Percentiles rank a stretch among this genome's conserved stretches.
These are phyloP conservation scores for Fusarium sp. DNA, from an alignment of 2,329 filamentous ascomycete genomes.

Conservation along the genomic window DNA sequence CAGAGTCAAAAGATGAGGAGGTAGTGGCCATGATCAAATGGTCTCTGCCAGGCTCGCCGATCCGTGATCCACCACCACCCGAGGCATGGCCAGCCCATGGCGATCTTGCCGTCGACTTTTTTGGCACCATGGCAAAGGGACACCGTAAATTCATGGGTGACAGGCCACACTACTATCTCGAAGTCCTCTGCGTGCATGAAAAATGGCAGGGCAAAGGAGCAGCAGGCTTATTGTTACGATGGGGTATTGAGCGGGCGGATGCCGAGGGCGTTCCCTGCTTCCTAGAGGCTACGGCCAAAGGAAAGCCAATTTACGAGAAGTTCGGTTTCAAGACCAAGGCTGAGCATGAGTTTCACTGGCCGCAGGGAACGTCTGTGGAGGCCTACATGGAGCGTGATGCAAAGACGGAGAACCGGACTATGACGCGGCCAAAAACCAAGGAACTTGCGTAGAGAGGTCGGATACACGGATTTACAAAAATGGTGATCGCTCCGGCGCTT, in stretches of 20 bases:
- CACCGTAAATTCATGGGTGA: constrained; percentile 58
- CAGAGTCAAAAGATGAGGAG: constrained; percentile 33
- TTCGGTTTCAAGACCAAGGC: constrained; percentile 62
- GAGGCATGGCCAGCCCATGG: constrained; percentile 59
- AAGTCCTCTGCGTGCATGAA: constrained; percentile 61
- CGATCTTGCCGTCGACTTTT: constrained; percentile 59
- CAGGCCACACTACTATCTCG: constrained; percentile 65
- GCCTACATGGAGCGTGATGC: constrained; percentile 56
- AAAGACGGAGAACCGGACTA: constrained; percentile 22
- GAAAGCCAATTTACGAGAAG: constrained; percentile 63
- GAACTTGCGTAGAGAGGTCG: constrained; percentile 12
- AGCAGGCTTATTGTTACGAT: constrained; percentile 60
- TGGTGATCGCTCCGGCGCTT: constrained; percentile 10
- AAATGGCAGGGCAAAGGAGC: constrained; percentile 63
- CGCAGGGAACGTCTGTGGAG: constrained; percentile 53
- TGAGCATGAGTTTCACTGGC: constrained; percentile 52
- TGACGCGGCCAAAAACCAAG: constrained; percentile 25
- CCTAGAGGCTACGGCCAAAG: constrained; percentile 66
- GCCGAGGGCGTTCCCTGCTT: constrained; percentile 60
- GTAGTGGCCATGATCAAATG: constrained; percentile 66
- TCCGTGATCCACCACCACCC: constrained; percentile 46
- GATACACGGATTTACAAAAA: not conserved
- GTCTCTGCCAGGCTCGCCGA: constrained; percentile 52
- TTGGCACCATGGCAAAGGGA: constrained; percentile 54
- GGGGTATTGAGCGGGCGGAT: constrained; percentile 64